Evolutionary conservation across 1,284 basidiomycete species (phyloP).

Genomic region (Athelia psychrophila): DNA sequence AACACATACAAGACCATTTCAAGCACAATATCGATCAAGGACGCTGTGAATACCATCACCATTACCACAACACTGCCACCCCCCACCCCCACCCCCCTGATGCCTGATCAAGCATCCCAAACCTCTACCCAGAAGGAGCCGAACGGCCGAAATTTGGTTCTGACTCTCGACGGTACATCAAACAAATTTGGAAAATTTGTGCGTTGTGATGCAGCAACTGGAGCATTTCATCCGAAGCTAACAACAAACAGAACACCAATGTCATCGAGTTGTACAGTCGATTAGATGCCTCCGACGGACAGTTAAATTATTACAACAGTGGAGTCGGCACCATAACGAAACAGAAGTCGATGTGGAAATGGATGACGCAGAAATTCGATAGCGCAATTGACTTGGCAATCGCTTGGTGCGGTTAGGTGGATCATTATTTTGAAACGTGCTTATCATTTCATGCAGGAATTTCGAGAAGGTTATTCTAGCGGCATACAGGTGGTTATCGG

Average conservation of each 20-base stretch:
- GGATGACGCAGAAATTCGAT: conserved; percentile 14
- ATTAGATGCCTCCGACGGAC: conserved; percentile 15
- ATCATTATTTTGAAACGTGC: not conserved
- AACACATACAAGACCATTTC: no score
- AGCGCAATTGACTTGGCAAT: conserved; percentile 23
- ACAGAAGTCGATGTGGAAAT: conserved; percentile 17
- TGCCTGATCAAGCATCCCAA: no score
- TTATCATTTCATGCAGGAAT: conserved; percentile 20
- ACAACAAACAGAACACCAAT: conserved; percentile 17
- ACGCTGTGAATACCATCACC: no score
- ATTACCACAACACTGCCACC: no score
- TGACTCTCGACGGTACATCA: no score
- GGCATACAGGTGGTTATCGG: conserved; percentile 38
- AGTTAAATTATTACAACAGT: conserved; percentile 38
- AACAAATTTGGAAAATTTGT: no score
- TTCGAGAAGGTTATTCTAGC: conserved; percentile 28
- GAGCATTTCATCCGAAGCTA: no score
- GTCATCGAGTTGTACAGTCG: conserved; percentile 20
- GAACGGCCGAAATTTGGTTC: no score
- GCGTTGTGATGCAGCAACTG: no score
- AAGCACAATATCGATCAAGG: no score
- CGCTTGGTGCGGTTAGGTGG: conserved; percentile 25
- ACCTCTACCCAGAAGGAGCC: no score
- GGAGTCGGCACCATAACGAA: conserved; percentile 37
- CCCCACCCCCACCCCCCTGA: no score